Conservation (phyloP, 441 rosid genomes). For the Manihot esculenta region DNA sequence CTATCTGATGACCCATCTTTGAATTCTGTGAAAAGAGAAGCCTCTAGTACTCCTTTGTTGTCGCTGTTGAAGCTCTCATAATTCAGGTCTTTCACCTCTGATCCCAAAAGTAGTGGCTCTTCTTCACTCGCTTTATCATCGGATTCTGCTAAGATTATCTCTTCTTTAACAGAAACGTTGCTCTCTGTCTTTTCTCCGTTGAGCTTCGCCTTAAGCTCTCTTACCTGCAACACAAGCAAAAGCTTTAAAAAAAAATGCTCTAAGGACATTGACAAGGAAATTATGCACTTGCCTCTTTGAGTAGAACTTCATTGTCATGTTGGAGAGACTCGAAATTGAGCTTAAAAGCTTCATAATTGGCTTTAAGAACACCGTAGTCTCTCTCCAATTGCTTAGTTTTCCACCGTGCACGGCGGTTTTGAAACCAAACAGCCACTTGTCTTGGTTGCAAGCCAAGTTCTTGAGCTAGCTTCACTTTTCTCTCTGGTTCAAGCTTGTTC, state of each 20-base stretch:
- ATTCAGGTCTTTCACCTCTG: constrained; percentile 35
- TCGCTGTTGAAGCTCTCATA: constrained; percentile 39
- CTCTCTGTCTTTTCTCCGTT: constrained; percentile 51
- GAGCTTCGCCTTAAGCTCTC: constrained; percentile 67
- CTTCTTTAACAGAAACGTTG: constrained; percentile 57
- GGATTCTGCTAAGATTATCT: constrained; percentile 34
- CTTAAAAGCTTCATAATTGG: constrained; percentile 67
- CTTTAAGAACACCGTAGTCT: constrained; percentile 69
- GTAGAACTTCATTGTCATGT: constrained; percentile 70
- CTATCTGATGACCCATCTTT: constrained; percentile 82
- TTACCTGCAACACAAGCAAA: constrained; percentile 42
- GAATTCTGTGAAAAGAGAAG: constrained; percentile 45
- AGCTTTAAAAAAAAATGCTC: neutral
- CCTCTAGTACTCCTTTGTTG: constrained; percentile 25
- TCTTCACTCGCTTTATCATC: constrained; percentile 33
- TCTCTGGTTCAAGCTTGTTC: constrained; percentile 94
- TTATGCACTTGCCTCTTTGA: constrained; percentile 53
- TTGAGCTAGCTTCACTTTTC: constrained; percentile 83
- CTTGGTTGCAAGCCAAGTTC: constrained; percentile 86
- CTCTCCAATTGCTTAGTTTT: constrained; percentile 92
- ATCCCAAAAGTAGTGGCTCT: constrained; percentile 10
- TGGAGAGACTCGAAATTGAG: constrained; percentile 53
- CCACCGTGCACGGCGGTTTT: constrained; percentile 97
- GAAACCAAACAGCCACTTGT: constrained; percentile 97
- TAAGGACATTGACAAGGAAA: neutral